phyloP scores from a whole-genome alignment of 1,284 basidiomycete genomes.

The Mycena citricolor region DNA sequence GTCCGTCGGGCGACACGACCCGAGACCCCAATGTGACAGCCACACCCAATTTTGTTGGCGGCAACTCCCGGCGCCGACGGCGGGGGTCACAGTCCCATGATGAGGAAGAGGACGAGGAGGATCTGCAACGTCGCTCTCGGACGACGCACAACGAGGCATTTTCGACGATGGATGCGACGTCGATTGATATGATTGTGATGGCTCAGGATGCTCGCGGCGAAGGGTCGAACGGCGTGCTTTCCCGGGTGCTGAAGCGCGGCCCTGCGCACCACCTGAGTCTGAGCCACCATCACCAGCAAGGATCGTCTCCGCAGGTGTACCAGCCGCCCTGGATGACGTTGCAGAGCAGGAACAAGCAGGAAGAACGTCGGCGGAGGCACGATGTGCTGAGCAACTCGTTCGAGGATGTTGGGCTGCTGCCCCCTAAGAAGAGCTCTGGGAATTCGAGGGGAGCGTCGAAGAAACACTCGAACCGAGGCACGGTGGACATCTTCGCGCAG shows the following conservation, averaged over 20 bases:
- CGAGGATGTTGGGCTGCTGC: constrained; percentile 74
- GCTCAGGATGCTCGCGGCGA: constrained; percentile 17
- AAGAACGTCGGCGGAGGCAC: constrained; percentile 65
- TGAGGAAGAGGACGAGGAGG: constrained; percentile 37
- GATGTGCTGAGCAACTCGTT: constrained; percentile 71
- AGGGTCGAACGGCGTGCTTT: constrained; percentile 16
- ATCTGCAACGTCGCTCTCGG: constrained; percentile 38
- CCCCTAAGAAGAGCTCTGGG: constrained; percentile 43
- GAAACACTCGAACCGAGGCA: constrained; percentile 3
- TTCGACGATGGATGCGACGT: constrained; percentile 61
- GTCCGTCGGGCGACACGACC: neutral
- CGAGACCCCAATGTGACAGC: no score
- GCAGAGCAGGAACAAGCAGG: constrained; percentile 59
- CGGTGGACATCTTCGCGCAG: constrained; percentile 54
- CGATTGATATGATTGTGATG: constrained; percentile 44
- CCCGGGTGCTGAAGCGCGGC: constrained; percentile 9
- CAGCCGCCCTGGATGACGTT: constrained; percentile 70
- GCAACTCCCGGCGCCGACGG: constrained; percentile 8
- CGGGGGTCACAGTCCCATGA: constrained; percentile 31
- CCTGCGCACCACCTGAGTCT: no score
- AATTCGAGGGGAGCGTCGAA: constrained; percentile 31
- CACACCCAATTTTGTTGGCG: no score
- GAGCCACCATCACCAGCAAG: no score
- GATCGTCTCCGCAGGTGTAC: constrained; percentile 43
- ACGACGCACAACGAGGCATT: constrained; percentile 77